Base-by-base conservation (phyloP, 73 alveolate species). In the Symbiodinium pilosum region DNA sequence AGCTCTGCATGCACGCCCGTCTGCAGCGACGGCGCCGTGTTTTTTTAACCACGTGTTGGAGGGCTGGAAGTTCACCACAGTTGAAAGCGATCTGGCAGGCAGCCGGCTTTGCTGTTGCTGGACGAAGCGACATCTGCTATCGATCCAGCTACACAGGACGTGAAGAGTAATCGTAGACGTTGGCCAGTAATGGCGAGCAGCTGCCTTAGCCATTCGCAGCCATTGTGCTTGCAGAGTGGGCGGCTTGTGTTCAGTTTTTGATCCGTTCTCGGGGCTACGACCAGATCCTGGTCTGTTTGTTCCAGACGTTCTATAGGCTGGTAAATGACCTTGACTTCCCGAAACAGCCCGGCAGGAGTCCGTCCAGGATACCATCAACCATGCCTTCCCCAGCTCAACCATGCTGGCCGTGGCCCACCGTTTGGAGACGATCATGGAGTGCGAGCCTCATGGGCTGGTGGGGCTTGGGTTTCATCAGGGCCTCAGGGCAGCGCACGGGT, bases 61-160 rank as follows among this genome's bases (percentile, higher is more conserved):
- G 73, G n/a, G 73, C 32, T 54, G 8, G 12, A 54, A 54, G 73
- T 24, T 0, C 34, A 54, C 34, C 34, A n/a, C 73, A 54, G 32
- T 30, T 30, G 71, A 54, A n/a, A 6, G n/a, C n/a, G n/a, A n/a
- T n/a, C n/a, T n/a, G n/a, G 44, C 83, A 92, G 98, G 91, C 98
- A 92, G 88, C 98, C 98, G 16, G 91, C 88, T 30, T 92, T 92
- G 52, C 92, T 92, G 83, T 56, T 92, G 75, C 91, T 92, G 77
- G 98, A 92, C 51, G 98, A 92, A 28, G 98, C 98, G n/a, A 92
- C 98, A 32, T 92, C 98, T 16, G 98, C 98, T 38, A 92, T 92
- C 40, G 98, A 92, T 47, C 98, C 98, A 3, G 98, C 98, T 38
- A 92, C 88, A 24, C 98, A 92, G 98, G 98, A 92, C n/a, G n/a